phyloP scores from a whole-genome alignment of 805 yeast species.

The Wickerhamiella dianesei region DNA sequence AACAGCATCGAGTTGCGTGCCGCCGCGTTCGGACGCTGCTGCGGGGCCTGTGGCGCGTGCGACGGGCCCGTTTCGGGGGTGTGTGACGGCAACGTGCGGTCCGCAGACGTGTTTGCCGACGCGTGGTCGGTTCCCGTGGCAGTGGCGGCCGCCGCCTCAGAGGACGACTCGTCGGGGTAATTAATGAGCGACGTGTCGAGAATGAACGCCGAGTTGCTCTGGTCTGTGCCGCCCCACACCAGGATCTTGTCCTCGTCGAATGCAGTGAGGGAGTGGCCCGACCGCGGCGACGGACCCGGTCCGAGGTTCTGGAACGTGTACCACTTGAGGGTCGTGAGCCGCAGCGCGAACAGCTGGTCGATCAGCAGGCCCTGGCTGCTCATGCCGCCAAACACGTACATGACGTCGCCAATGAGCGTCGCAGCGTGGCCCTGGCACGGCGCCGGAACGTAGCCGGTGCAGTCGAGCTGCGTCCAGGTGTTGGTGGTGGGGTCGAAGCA shows the following conservation, averaged over 20 bases:
- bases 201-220: constrained; percentile 48
- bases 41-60: constrained; percentile 1
- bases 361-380: constrained; percentile 56
- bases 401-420: constrained; percentile 57
- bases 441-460: constrained; percentile 65
- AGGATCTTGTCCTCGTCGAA: constrained; percentile 53
- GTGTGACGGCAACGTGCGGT: background rate
- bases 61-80: constrained; percentile 3
- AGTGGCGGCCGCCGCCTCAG: background rate
- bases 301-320: constrained; percentile 43
- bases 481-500: constrained; percentile 56
- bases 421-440: constrained; percentile 90
- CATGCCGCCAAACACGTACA: constrained; percentile 87
- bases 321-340: constrained; percentile 61
- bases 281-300: constrained; percentile 64
- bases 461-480: constrained; percentile 57
- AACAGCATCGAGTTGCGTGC: constrained; percentile 21
- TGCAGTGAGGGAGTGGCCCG: constrained; percentile 81
- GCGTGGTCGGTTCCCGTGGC: no score
- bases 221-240: constrained; percentile 71
- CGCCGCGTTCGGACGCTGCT: constrained; percentile 15
- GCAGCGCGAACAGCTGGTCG: constrained; percentile 57
- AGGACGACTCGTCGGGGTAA: constrained; percentile 27
- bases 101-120: background rate
- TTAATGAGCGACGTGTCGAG: constrained; percentile 41